Evolutionary conservation across 73 alveolate species (phyloP).

Genomic region (Paramecium biaurelia): DNA sequence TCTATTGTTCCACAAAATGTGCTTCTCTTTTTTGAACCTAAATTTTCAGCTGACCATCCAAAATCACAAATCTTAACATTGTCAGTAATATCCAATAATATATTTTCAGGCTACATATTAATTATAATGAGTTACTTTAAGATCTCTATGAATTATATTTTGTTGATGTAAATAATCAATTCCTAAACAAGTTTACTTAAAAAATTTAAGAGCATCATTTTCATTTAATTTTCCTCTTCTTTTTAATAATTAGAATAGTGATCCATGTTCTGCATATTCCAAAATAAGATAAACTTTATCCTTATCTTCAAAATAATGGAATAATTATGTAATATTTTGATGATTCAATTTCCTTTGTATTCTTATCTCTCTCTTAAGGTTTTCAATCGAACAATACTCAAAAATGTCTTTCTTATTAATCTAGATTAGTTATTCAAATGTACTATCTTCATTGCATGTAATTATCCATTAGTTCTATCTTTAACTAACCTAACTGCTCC

Average conservation of each 20-base stretch:
- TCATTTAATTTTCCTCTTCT: conserved; percentile 60
- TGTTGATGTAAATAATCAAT: conserved; percentile 63
- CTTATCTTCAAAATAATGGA: conserved; percentile 88
- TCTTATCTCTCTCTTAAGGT: conserved; percentile 80
- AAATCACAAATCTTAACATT: conserved; percentile 89
- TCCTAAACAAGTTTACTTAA: conserved; percentile 68
- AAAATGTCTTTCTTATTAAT: conserved; percentile 52
- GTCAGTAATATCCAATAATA: conserved; percentile 73
- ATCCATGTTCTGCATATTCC: conserved; percentile 78
- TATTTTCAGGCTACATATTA: conserved; percentile 79
- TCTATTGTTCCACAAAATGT: conserved; percentile 87
- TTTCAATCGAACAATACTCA: conserved; percentile 58
- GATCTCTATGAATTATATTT: conserved; percentile 68
- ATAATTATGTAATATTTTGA: conserved; percentile 84
- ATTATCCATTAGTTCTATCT: conserved; percentile 63
- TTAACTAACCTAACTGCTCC: conserved; percentile 58
- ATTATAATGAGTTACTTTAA: not conserved
- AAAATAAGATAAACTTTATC: conserved; percentile 79
- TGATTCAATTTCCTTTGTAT: conserved; percentile 91
- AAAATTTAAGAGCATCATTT: conserved; percentile 57
- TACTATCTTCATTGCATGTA: conserved; percentile 61
- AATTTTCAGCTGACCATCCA: conserved; percentile 85
- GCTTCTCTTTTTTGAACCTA: conserved; percentile 64
- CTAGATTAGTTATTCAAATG: not conserved
- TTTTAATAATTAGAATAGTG: conserved; percentile 45